These are phyloP conservation scores for Aureobasidium namibiae DNA, from an alignment of 2,329 filamentous ascomycete genomes.

Conservation along the genomic window DNA sequence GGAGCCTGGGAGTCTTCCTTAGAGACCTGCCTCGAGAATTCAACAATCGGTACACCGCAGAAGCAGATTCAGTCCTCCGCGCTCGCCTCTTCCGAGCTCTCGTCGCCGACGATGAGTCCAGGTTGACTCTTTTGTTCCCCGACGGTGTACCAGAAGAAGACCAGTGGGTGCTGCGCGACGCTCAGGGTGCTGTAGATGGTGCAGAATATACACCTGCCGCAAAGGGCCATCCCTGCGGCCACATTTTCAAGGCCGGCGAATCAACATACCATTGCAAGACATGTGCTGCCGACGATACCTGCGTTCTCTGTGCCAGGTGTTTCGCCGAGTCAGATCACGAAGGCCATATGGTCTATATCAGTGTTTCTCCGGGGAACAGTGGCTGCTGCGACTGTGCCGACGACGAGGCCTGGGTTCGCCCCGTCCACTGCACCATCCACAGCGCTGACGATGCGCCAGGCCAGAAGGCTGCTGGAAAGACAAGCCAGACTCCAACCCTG, in stretches of 20 bases:
- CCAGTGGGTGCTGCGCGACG: conserved; percentile 67
- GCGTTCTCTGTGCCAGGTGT: conserved; percentile 86
- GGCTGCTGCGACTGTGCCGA: conserved; percentile 98
- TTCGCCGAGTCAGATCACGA: conserved; percentile 94
- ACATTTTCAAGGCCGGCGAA: conserved; percentile 93
- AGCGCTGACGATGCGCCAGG: conserved; percentile 43
- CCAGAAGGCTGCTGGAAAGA: conserved; percentile 48
- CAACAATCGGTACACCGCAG: conserved; percentile 65
- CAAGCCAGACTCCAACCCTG: conserved; percentile 37
- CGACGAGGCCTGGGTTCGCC: conserved; percentile 82
- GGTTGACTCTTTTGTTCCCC: conserved; percentile 75
- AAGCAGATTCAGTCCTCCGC: conserved; percentile 64
- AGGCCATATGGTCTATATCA: conserved; percentile 84
- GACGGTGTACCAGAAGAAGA: conserved; percentile 42
- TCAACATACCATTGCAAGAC: conserved; percentile 92
- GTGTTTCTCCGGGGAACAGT: conserved; percentile 79
- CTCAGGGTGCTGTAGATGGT: conserved; percentile 86
- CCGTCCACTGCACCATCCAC: conserved; percentile 89
- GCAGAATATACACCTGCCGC: conserved; percentile 91
- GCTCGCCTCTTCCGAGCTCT: conserved; percentile 80
- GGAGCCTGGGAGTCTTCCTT: conserved; percentile 64
- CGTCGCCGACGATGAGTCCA: conserved; percentile 63
- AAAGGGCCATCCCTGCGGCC: conserved; percentile 86
- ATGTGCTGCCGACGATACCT: conserved; percentile 90
- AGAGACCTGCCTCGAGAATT: conserved; percentile 66